Base-by-base conservation (phyloP, 2,329 filamentous ascomycete genomes). In the Elsinoe ampelina region DNA sequence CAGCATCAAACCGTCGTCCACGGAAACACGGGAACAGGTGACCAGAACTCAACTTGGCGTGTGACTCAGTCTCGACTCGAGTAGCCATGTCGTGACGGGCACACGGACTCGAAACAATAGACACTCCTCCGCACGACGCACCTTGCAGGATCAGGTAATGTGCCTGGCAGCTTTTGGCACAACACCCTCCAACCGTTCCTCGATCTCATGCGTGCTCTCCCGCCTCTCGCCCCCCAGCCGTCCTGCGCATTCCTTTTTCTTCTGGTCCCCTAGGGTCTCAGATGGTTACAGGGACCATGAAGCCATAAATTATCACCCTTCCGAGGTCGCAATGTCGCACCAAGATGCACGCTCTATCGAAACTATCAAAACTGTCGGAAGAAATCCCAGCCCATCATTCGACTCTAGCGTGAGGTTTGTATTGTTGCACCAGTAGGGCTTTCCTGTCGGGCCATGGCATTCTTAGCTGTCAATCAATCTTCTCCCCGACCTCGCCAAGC, bases 371-470 rank as follows among this genome's bases (percentile, higher is more conserved):
- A 12, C 34, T 13, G 11, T 52, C 48, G 48, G 48, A 34, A 35
- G 32, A 39, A 38, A 52, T 52, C 48, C 48, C 17, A 52, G 32
- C 48, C 48, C 34, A 39, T 52, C 48, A 26, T 38, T 39, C 15
- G 11, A 20, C 13, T 39, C 41, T 52, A 52, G 48, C 48, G 48
- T 39, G 15, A 39, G 48, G 19, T 50, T 50, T 36, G 48, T 52
- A 52, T 52, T 52, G 48, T 52, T 52, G 48, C 48, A 52, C 48
- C 48, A 52, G 48, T 52, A 52, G 39, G 48, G 38, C 48, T 38
- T 39, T 13, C 19, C 48, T 17, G 26, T 34, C 32, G 12, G 32
- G 12, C 32, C 48, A 52, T 52, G 48, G 48, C 48, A 52, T 52
- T 52, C 34, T 38, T 50, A 50, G 45, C 45, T 35, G 45, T 35